Base-by-base conservation (phyloP, 208 protist genomes). In the Wallacemonas sp. region DNA sequence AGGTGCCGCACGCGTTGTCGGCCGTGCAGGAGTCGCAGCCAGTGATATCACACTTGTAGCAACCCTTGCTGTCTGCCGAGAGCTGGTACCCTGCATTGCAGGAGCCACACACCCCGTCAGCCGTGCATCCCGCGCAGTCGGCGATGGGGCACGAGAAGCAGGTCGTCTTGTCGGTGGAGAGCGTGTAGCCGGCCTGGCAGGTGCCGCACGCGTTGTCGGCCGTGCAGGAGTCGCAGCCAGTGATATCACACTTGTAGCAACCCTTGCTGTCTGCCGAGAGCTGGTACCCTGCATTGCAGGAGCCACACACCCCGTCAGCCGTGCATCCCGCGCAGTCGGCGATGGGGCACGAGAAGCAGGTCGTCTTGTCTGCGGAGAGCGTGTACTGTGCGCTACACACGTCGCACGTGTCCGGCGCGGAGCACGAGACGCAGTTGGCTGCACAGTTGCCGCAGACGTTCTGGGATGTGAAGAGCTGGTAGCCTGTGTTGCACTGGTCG, bases 1-100 rank as follows among this genome's bases (percentile, higher is more conserved):
- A n/a, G n/a, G n/a, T n/a, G n/a, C n/a, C 47, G 47, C 47, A 55
- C 47, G 33, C 47, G 47, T 55, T 55, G 47, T 55, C 47, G 6
- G 47, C 47, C 11, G 24, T 26, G 47, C 47, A 55, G 14, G 6
- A 34, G 8, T 14, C 21, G 21, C 47, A 55, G 47, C 47, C 14
- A 4, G 8, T 17, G 26, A 6, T 9, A 28, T 26, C n/a, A 27
- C 47, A 55, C 12, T 5, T 11, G 26, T 21, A 55, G 26, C 47
- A 55, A 27, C 24, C 21, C 8, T 55, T 33, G 6, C 21, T 9
- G 26, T 33, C 26, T 27, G 47, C 11, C n/a, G 47, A 26, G 11
- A 55, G 26, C 47, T 9, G 11, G 47, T 55, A 55, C 8, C 26
- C 47, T 34, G 47, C 6, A 5, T 5, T 11, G 33, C 47, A 55